phyloP scores from a whole-genome alignment of 1,284 basidiomycete species.

The Heliocybe sulcata region DNA sequence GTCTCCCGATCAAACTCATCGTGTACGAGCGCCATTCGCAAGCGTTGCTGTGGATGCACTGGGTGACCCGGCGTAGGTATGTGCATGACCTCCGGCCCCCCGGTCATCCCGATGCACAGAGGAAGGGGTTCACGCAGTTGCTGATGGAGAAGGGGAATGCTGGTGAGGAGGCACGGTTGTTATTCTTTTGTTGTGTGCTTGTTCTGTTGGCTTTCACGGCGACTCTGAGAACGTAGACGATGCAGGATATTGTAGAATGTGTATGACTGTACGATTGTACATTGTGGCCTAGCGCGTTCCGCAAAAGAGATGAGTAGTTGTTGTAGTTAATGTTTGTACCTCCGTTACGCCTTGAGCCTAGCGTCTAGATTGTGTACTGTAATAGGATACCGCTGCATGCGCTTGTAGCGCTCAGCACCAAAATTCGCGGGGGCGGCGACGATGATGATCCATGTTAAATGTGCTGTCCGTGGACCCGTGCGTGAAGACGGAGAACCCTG shows the following conservation, averaged over 20 bases:
- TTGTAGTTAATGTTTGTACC: too few species aligned
- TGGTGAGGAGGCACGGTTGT: conserved; percentile 61
- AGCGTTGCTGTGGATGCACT: not conserved
- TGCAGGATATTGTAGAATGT: not conserved
- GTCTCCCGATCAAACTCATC: conserved; percentile 31
- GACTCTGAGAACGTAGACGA: not conserved
- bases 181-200: conserved; percentile 47
- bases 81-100: conserved; percentile 41
- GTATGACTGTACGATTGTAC: not conserved
- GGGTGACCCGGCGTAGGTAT: not conserved
- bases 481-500: too few species aligned
- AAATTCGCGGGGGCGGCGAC: too few species aligned
- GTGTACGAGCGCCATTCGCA: conserved; percentile 35
- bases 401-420: too few species aligned
- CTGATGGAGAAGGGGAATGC: conserved; percentile 52
- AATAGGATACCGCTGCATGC: too few species aligned
- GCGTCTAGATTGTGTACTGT: too few species aligned
- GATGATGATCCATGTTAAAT: too few species aligned
- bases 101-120: conserved; percentile 24
- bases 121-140: conserved; percentile 30
- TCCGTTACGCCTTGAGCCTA: too few species aligned
- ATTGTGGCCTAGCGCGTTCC: not conserved
- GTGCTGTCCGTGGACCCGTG: too few species aligned
- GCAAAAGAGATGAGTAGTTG: too few species aligned
- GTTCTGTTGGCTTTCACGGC: conserved; percentile 50